A percentile compares a stretch with the other conserved stretches of the same genome.
These are phyloP conservation scores for Odontarrhena argentea DNA, from an alignment of 345 rosid species.

Conservation along the genomic window DNA sequence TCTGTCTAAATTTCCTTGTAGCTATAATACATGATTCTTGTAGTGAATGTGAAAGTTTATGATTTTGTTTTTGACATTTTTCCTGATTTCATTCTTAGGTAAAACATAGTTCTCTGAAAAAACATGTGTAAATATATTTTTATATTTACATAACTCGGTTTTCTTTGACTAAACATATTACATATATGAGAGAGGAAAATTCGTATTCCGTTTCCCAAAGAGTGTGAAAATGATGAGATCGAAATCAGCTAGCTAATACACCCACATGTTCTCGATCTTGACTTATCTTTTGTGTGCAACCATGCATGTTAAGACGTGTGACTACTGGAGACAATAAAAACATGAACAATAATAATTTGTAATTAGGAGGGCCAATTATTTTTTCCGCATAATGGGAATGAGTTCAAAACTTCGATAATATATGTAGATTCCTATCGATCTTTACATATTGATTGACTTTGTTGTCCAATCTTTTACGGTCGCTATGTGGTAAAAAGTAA, in stretches of 20 bases:
- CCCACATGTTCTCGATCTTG: slow-evolving; percentile 34
- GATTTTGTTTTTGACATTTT: too few relatives aligned
- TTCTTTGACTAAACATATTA: neutral
- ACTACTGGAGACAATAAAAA: neutral
- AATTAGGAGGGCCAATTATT: slow-evolving; percentile 31
- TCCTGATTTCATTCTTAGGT: too few relatives aligned
- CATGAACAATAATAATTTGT: slow-evolving; percentile 18
- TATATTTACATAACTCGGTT: too few relatives aligned
- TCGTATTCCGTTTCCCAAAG: slow-evolving; percentile 3
- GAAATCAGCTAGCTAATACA: neutral
- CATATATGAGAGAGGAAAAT: slow-evolving; percentile 14
- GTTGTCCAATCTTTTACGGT: too few relatives aligned
- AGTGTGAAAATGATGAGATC: slow-evolving; percentile 36
- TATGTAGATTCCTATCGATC: too few relatives aligned
- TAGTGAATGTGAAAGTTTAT: too few relatives aligned
- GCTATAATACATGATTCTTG: too few relatives aligned
- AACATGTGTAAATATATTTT: neutral
- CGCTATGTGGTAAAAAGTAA: too few relatives aligned
- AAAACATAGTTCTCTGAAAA: neutral
- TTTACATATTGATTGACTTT: too few relatives aligned
- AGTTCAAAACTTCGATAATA: too few relatives aligned
- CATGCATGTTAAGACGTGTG: slow-evolving; percentile 32
- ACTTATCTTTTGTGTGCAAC: slow-evolving; percentile 17
- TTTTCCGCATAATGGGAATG: neutral
- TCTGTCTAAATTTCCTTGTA: too few relatives aligned